phyloP scores from a whole-genome alignment of 2,329 filamentous ascomycete genomes.

The Neodidymelliopsis sp. region DNA sequence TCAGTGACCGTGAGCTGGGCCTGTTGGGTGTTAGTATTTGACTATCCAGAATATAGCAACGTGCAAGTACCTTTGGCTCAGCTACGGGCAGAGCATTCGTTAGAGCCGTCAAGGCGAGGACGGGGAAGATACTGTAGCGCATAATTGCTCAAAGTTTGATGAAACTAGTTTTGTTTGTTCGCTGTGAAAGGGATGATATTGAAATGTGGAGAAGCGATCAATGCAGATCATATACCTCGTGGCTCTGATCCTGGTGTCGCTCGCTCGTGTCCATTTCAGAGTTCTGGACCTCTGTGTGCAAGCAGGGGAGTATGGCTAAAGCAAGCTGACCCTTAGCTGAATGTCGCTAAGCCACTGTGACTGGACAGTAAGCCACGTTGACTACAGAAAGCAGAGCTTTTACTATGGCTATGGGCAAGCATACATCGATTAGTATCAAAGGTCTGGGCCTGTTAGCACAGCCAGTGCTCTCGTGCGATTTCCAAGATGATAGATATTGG shows the following conservation, averaged over 20 bases:
- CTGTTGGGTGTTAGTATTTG: not conserved
- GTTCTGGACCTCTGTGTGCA: not conserved
- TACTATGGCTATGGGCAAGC: not conserved
- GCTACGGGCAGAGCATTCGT: not conserved
- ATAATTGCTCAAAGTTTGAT: not conserved
- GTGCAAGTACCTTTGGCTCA: not conserved
- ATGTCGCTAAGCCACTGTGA: not conserved
- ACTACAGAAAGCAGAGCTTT: not conserved
- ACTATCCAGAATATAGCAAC: too few relatives aligned
- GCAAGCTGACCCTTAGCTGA: too few relatives aligned
- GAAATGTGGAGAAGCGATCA: not conserved
- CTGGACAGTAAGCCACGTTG: not conserved
- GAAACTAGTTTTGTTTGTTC: too few relatives aligned
- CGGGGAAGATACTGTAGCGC: not conserved
- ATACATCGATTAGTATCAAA: not conserved
- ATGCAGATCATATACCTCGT: not conserved
- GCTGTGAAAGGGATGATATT: not conserved
- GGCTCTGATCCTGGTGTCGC: not conserved
- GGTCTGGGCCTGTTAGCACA: not conserved
- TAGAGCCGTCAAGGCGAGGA: not conserved
- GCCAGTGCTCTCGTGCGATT: too few relatives aligned
- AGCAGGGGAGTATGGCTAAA: conserved; percentile 9
- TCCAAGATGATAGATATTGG: too few relatives aligned
- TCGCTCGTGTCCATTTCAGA: not conserved
- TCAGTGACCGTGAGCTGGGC: conserved; percentile 3